Base-by-base conservation (phyloP, 768 basidiomycete genomes). In the Suillus spraguei region DNA sequence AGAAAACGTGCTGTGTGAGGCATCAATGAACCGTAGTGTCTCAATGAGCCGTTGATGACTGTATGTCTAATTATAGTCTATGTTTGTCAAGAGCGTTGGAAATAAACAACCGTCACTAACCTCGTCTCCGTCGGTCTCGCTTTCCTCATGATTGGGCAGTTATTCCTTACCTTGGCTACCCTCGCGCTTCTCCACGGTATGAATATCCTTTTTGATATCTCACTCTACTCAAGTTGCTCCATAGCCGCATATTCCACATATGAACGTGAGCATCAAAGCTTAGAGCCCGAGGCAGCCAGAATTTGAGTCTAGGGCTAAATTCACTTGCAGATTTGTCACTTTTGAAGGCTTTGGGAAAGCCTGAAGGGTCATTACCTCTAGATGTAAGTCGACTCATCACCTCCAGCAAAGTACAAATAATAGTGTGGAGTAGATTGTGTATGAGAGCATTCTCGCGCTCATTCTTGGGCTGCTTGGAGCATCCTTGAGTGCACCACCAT, bases 221-320 rank as follows among this genome's bases (percentile, higher is more conserved):
- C 35, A 28, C 33, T 60, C 24, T 47, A 64, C 47, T 24, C 17
- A 49, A 59, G 33, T 64, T 66, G 5, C 41, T n/a, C 24, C n/a
- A 28, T 69, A 93, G 92, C 90, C 52, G 89, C 90, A 22, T 93
- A 86, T 73, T 92, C 92, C 20, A 85, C 88, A 3, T 93, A 92
- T 73, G 90, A 93, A 79, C 85, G 92, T 88, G 60, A 71, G 89
- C 80, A 10, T 20, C 10, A 49, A 36, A 22, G 11, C 13, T 46
- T 28, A 13, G 33, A 22, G 49, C n/a, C n/a, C n/a, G 35, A 28
- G 33, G 39, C 41, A 50, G 55, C 17, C 60, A 36, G 5, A 22
- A 53, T 63, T 52, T 61, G 60, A n/a, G 61, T 60, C 53, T 49
- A 62, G 28, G 63, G 14, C 52, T 59, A 56, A 38, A 16, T 38